These are phyloP conservation scores for Musa itinerans DNA, from an alignment of 176 grass and related monocot genomes.

Conservation along the genomic window DNA sequence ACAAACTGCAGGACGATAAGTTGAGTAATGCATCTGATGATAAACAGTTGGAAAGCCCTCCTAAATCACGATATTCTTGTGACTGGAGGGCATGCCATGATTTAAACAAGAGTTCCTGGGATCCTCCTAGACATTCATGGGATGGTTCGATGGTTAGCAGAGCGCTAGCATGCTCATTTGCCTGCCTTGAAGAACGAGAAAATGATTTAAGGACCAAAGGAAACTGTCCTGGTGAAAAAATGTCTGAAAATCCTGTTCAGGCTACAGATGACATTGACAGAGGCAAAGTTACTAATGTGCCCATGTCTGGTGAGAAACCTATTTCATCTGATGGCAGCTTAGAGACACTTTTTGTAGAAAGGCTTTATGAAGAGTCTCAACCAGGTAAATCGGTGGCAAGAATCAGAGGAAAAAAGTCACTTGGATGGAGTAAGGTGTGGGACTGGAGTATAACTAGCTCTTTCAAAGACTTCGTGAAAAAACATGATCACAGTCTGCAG, in stretches of 20 bases:
- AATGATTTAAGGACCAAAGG: slow-evolving; percentile 12
- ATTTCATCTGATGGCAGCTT: slow-evolving; percentile 6
- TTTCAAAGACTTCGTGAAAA: slow-evolving; percentile 55
- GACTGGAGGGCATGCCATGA: slow-evolving; percentile 45
- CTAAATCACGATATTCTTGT: slow-evolving; percentile 47
- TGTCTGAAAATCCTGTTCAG: slow-evolving; percentile 4
- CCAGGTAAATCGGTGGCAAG: slow-evolving; percentile 19
- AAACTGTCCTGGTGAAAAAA: slow-evolving; percentile 31
- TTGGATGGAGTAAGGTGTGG: slow-evolving; percentile 66
- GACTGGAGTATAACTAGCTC: slow-evolving; percentile 63
- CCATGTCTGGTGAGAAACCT: neutral
- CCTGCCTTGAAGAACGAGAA: slow-evolving; percentile 58
- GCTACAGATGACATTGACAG: neutral
- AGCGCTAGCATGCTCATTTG: slow-evolving; percentile 64
- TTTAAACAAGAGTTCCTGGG: slow-evolving; percentile 30
- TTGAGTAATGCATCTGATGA: neutral
- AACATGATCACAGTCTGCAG: slow-evolving; percentile 53
- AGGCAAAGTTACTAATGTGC: slow-evolving; percentile 12
- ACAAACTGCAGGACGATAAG: neutral
- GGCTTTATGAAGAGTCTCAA: neutral
- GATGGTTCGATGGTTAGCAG: slow-evolving; percentile 74
- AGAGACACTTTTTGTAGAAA: slow-evolving; percentile 17
- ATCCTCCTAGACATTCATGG: slow-evolving; percentile 79
- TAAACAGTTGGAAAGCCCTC: slow-evolving; percentile 27
- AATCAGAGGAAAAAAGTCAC: slow-evolving; percentile 39